Conservation (phyloP, 1,284 basidiomycete genomes). For the Exobasidium rhododendri region DNA sequence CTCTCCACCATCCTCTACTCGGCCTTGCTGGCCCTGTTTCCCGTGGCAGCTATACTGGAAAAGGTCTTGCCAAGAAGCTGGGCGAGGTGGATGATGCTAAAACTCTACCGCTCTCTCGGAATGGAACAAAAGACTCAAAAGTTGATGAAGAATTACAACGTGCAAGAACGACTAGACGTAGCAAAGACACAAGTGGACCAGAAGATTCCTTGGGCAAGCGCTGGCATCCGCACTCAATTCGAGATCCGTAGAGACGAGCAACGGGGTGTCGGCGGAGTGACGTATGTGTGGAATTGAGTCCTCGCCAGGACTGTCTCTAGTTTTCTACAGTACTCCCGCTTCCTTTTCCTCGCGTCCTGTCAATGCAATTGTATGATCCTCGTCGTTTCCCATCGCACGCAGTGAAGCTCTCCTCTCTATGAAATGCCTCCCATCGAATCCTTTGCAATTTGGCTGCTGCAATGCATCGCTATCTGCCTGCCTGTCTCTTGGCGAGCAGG, state of each 20-base stretch:
- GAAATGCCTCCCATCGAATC: too few species aligned
- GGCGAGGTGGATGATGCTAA: slow-evolving; percentile 26
- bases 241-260: slow-evolving; percentile 30
- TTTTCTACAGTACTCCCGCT: too few species aligned
- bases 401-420: too few species aligned
- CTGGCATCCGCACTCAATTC: slow-evolving; percentile 38
- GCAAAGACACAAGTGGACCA: slow-evolving; percentile 29
- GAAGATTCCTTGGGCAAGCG: slow-evolving; percentile 37
- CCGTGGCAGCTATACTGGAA: slow-evolving; percentile 34
- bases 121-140: slow-evolving; percentile 28
- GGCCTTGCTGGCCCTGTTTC: slow-evolving; percentile 36
- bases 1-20: slow-evolving; percentile 29
- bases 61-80: slow-evolving; percentile 34
- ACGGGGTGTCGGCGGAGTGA: slow-evolving; percentile 25
- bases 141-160: slow-evolving; percentile 27
- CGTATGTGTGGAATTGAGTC: slow-evolving; percentile 1
- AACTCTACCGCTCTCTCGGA: slow-evolving; percentile 34
- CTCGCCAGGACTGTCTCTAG: too few species aligned
- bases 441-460: too few species aligned
- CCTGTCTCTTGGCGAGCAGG: slow-evolving; percentile 7
- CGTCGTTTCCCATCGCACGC: too few species aligned
- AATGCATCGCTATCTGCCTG: too few species aligned
- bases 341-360: too few species aligned
- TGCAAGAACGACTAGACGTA: slow-evolving; percentile 26
- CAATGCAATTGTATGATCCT: too few species aligned